Evolutionary conservation across 2,329 filamentous ascomycete species (phyloP), one percentile per base, ranked within the genome.

Genomic region (Juglanconis juglandina): DNA sequence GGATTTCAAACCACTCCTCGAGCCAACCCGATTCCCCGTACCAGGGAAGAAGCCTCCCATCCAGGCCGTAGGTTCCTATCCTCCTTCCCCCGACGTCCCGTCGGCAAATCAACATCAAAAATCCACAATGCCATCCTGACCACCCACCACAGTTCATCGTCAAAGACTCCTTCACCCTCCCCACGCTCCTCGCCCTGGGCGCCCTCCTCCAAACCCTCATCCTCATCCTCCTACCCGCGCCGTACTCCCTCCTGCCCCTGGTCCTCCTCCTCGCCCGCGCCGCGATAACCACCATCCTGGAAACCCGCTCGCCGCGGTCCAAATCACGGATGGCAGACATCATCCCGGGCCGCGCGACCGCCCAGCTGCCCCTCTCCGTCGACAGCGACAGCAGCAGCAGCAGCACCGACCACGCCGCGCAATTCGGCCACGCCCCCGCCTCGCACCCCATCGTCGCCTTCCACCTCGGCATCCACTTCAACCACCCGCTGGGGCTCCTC

Each of bases 401-500:
- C 48, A n/a, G n/a, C 53, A 24, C 5, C 4, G 55, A 59, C 8
- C 35, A 58, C 4, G 51, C 65, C 35, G 69, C 72, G 48, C 42
- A 60, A 5, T 72, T 71, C 58, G 69, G 67, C 57, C 63, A 66
- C 3, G 52, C 62, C 1, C 70, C 75, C 2, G 68, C 69, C 11
- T 58, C 67, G 2, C 63, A 68, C 2, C 60, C 69, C 17, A 41
- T 79, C 30, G 74, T 79, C 41, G 75, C 79, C 58, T 78, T 81
- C 69, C 74, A 79, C 65, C 71, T 81, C 13, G 78, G 77, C 52
- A 68, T 74, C 11, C 77, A 79, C 60, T 71, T 71, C 66, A 79
- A 79, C 70, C 77, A 80, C 54, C 81, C 82, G 0, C 72, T 84
- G 0, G 81, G 83, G 3, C 48, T 77, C 8, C 67, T 84, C 24